These are phyloP conservation scores for Colletotrichum salicis DNA, from an alignment of 2,329 filamentous ascomycete genomes.

Conservation along the genomic window DNA sequence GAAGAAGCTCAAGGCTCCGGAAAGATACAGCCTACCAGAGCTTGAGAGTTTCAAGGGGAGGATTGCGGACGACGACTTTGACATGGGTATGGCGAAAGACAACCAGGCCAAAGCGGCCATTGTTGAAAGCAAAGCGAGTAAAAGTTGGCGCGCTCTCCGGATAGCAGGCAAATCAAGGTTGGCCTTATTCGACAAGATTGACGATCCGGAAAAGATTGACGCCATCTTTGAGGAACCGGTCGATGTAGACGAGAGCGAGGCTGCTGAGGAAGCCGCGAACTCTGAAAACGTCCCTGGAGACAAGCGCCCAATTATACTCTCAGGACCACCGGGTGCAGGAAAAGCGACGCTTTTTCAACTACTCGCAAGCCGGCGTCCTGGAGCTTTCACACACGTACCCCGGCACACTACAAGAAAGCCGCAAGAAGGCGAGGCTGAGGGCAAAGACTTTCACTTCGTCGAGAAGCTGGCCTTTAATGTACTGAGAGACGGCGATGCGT, in stretches of 20 bases:
- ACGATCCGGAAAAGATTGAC: constrained; percentile 79
- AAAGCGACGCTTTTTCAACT: constrained; percentile 72
- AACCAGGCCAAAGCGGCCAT: constrained; percentile 65
- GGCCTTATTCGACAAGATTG: constrained; percentile 85
- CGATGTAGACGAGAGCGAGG: constrained; percentile 49
- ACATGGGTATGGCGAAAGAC: constrained; percentile 83
- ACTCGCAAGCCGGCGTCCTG: constrained; percentile 71
- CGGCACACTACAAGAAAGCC: constrained; percentile 65
- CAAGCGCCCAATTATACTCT: constrained; percentile 71
- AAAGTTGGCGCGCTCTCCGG: constrained; percentile 89
- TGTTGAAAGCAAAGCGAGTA: constrained; percentile 82
- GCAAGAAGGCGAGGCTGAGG: constrained; percentile 61
- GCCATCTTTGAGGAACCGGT: constrained; percentile 63
- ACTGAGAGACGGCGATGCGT: constrained; percentile 68
- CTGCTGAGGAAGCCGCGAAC: constrained; percentile 44
- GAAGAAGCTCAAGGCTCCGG: constrained; percentile 73
- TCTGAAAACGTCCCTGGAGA: constrained; percentile 56
- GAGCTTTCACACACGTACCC: constrained; percentile 70
- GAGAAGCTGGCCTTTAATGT: constrained; percentile 64
- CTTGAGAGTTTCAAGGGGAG: constrained; percentile 76
- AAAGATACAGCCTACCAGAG: constrained; percentile 75
- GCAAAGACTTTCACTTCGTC: constrained; percentile 67
- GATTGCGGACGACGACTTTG: constrained; percentile 84
- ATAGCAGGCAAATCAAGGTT: constrained; percentile 81
- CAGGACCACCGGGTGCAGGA: constrained; percentile 70